These are phyloP conservation scores for Leccinum subrobustum DNA, from an alignment of 1,284 basidiomycete species.

Conservation along the genomic window DNA sequence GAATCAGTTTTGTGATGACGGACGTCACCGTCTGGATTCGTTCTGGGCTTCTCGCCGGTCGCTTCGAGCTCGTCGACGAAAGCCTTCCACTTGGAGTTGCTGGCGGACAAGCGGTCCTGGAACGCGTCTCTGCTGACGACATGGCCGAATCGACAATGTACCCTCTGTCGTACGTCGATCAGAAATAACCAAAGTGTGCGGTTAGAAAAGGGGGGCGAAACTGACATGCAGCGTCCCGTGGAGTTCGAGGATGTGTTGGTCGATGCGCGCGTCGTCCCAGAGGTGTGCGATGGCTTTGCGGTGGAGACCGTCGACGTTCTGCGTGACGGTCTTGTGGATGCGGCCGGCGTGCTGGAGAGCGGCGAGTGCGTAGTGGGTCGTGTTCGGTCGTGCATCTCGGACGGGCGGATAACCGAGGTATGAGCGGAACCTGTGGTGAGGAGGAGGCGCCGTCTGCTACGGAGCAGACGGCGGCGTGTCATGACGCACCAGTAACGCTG, in stretches of 20 bases:
- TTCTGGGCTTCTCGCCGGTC: slow-evolving; percentile 64
- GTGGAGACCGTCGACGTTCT: slow-evolving; percentile 92
- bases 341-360: slow-evolving; percentile 73
- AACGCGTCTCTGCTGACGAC: slow-evolving; percentile 64
- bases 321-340: slow-evolving; percentile 75
- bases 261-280: slow-evolving; percentile 37
- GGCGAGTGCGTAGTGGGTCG: slow-evolving; percentile 83
- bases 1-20: slow-evolving; percentile 20
- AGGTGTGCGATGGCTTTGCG: slow-evolving; percentile 61
- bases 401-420: slow-evolving; percentile 84
- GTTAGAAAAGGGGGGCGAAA: background rate
- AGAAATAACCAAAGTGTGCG: background rate
- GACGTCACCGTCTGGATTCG: slow-evolving; percentile 93
- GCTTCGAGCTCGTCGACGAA: slow-evolving; percentile 68
- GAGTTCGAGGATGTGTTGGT: slow-evolving; percentile 70
- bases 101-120: slow-evolving; percentile 67
- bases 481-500: slow-evolving; percentile 69
- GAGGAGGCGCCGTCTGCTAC: background rate
- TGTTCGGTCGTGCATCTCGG: slow-evolving; percentile 77
- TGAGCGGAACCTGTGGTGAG: slow-evolving; percentile 68
- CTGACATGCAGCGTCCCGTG: slow-evolving; percentile 86
- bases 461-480: background rate
- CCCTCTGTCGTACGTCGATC: slow-evolving; percentile 45
- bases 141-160: slow-evolving; percentile 75
- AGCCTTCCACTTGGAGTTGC: slow-evolving; percentile 80